Conservation (phyloP, 179 eudicot genomes). For the Patellifolia procumbens region DNA sequence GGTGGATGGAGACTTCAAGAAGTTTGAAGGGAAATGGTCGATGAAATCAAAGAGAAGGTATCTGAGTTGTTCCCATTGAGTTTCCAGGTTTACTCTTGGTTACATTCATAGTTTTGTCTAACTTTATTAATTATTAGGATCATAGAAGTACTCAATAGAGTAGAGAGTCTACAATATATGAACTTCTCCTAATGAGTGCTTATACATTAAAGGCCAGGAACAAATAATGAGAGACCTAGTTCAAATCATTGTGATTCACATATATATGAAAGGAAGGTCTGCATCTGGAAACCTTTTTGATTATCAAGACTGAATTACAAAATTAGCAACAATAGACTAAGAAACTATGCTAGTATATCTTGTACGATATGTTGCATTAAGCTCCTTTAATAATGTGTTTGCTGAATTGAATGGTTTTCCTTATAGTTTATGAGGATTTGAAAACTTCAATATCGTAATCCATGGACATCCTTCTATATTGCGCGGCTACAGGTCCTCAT, state of each 20-base stretch:
- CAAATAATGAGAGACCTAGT: background rate
- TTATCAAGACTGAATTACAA: background rate
- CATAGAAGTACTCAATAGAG: background rate
- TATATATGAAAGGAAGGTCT: background rate
- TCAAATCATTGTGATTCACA: background rate
- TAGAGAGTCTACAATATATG: background rate
- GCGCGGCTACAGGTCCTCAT: constrained; percentile 47
- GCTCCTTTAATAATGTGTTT: background rate
- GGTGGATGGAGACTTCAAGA: constrained; percentile 99
- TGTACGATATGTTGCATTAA: background rate
- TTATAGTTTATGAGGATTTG: background rate
- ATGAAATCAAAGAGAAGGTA: constrained; percentile 71
- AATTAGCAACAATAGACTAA: background rate
- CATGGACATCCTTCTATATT: constrained; percentile 16
- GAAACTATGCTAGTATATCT: background rate
- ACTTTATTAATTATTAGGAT: no score
- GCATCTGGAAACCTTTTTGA: background rate
- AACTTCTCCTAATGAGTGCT: background rate
- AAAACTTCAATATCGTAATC: background rate
- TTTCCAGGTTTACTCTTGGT: background rate
- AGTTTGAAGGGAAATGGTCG: constrained; percentile 97
- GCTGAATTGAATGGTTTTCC: background rate
- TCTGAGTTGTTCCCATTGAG: background rate
- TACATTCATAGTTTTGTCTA: background rate
- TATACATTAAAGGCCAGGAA: background rate